Base-by-base conservation (phyloP, 345 rosid species). In the Microthlaspi erraticum region DNA sequence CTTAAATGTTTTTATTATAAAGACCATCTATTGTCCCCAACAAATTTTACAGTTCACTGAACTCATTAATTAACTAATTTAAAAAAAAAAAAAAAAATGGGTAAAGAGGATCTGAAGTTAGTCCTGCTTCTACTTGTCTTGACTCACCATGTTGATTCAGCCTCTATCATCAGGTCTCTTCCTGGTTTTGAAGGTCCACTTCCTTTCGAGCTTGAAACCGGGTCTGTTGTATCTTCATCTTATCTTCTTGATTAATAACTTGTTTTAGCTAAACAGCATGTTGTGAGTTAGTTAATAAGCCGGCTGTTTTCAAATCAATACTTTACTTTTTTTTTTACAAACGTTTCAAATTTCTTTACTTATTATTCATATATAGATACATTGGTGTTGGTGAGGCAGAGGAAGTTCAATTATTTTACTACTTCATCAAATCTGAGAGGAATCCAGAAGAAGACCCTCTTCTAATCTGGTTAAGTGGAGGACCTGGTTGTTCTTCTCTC, bases 381-480 rank as follows among this genome's bases (percentile, higher is more conserved):
- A 53, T 31, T 53, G 37, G 58, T 53, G 38, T 53, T 29, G 58
- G 58, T 29, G 38, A 53, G 18, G 38, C 9, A 29, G 26, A 31
- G 23, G 75, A 70, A 32, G 33, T 66, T 34, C 87, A 83, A 53
- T 71, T 85, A 19, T 89, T 89, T 56, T 89, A 85, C 79, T 87
- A 84, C 72, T 89, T 85, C 23, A 37, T 85, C 2, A 75, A 82
- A 67, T 89, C 96, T 5, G 82, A 87, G 76, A 73, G 86, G 60
- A 76, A 80, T 65, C 88, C 54, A 0, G 16, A 65, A 33, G 64
- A 75, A n/a, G 88, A 85, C 38, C 87, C 92, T 59, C 69, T 89
- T 41, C 20, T 89, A 61, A 68, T 85, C 19, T 89, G 96, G 96
- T 76, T 89, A 18, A 84, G 85, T 29, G 96, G 96, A 8, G 90